Conservation (phyloP, 805 yeast species). For the Hanseniaspora lachancei region DNA sequence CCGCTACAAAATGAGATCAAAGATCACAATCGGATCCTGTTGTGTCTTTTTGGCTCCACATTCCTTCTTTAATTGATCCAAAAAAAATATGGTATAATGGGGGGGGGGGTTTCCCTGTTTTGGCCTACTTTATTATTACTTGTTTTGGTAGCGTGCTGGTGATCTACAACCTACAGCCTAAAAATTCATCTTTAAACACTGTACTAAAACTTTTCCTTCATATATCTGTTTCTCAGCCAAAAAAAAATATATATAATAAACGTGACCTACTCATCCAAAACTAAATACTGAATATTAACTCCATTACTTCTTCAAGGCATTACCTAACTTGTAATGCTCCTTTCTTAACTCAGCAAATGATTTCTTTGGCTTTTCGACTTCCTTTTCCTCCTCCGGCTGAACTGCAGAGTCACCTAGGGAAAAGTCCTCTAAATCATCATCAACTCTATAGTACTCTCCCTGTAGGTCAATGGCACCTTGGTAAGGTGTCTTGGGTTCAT, state of each 20-base stretch:
- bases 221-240: background rate
- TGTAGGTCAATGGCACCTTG: slow-evolving; percentile 77
- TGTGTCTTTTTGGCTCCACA: no score
- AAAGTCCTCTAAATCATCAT: slow-evolving; percentile 35
- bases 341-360: slow-evolving; percentile 69
- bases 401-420: slow-evolving; percentile 46
- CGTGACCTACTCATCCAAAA: background rate
- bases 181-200: no score
- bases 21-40: no score
- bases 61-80: no score
- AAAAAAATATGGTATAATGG: no score
- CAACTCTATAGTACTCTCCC: slow-evolving; percentile 65
- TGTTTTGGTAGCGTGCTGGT: no score
- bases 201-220: no score
- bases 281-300: background rate
- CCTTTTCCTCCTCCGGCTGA: slow-evolving; percentile 14
- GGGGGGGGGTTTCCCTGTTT: no score
- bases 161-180: no score
- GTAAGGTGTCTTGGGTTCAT: slow-evolving; percentile 92
- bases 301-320: slow-evolving; percentile 22
- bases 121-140: no score
- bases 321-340: slow-evolving; percentile 56
- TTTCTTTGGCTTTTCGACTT: slow-evolving; percentile 36
- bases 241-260: no score
- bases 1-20: no score